phyloP scores from a whole-genome alignment of 2,329 filamentous ascomycete species.

The Aspergillus quadrilineatus region DNA sequence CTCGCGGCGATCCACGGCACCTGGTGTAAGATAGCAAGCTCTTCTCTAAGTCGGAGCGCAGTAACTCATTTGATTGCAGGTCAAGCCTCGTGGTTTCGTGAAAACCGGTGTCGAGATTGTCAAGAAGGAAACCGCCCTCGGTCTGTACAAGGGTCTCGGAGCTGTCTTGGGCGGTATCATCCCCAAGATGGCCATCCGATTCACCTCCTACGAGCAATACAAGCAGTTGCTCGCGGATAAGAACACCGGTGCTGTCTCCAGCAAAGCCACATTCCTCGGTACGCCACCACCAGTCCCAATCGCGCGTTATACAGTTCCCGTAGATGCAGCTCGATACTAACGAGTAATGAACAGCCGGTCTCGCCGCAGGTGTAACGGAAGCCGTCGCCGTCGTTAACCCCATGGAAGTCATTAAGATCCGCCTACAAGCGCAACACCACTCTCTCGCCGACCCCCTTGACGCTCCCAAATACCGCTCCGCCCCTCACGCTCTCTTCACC shows the following conservation, averaged over 20 bases:
- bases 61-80: constrained; percentile 34
- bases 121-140: constrained; percentile 83
- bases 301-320: background rate
- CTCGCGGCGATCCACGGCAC: constrained; percentile 76
- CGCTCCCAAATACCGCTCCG: constrained; percentile 94
- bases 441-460: constrained; percentile 96
- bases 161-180: constrained; percentile 95
- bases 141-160: constrained; percentile 96
- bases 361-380: constrained; percentile 91
- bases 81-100: constrained; percentile 81
- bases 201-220: constrained; percentile 95
- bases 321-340: constrained; percentile 7
- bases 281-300: constrained; percentile 28
- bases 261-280: constrained; percentile 71
- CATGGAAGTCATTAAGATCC: constrained; percentile 99
- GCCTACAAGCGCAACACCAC: constrained; percentile 96
- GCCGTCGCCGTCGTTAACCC: constrained; percentile 94
- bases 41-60: background rate
- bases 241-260: constrained; percentile 65
- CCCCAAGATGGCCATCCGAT: constrained; percentile 98
- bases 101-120: constrained; percentile 84
- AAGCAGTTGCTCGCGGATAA: constrained; percentile 76
- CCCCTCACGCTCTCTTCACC: constrained; percentile 78
- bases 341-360: constrained; percentile 60
- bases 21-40: constrained; percentile 59